Evolutionary conservation across 148 eudicot species (phyloP), one percentile per base, ranked within the genome.

Genomic region (Cornus suecica): DNA sequence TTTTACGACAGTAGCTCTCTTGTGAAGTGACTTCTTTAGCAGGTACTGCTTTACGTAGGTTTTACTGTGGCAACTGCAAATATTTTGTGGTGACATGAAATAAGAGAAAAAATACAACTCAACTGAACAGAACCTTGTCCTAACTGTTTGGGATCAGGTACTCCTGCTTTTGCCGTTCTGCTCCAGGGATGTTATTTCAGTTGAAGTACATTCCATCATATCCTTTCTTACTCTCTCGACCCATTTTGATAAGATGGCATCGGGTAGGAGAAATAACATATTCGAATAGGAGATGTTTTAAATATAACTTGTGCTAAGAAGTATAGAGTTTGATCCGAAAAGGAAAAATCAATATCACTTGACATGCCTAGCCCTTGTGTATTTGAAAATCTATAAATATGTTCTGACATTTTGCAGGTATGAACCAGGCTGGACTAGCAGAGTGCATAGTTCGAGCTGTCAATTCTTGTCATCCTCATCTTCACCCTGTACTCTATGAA

Each of bases 371-470:
- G 63, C 48, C 29, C 61, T 61, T 63, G 45, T 29, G 26, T 22
- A 23, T 64, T 71, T 45, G 65, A 32, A 24, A 42, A 26, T 65
- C 41, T 51, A 54, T 20, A 8, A 31, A 28, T 54, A 18, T 69
- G 65, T 15, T 66, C 24, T 74, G 28, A 23, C 24, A 32, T n/a
- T 70, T 14, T 70, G 10, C 66, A 87, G 90, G 90, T 70, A 76
- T 87, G 88, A 87, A 87, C 82, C 85, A 87, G 66, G 90, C 99
- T 52, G 99, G 99, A 75, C 88, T 95, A 68, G 94, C 99, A 14
- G 99, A 92, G 83, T 95, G 97, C 85, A 91, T 95, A 74, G 94
- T 92, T 70, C 91, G 99, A 64, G 88, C 99, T 30, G 86, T 93
- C 69, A 88, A 87, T 86, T 87, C 98, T 42, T 95, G 98, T 68